These are phyloP conservation scores for Coprinopsis marcescibilis DNA, from an alignment of 768 basidiomycete genomes.

Conservation along the genomic window DNA sequence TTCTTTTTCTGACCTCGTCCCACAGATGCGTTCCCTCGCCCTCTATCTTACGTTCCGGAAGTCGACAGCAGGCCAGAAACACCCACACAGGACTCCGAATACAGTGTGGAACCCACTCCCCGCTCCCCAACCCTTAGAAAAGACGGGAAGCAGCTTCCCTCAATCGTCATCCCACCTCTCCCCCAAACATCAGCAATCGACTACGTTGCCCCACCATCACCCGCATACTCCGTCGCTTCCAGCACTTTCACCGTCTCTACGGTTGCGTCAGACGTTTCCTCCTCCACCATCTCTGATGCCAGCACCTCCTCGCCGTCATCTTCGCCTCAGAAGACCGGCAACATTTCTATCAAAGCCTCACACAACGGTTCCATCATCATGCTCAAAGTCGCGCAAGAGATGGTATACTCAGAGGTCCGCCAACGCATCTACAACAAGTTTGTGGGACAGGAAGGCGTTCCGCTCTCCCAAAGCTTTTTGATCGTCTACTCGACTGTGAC, in stretches of 20 bases:
- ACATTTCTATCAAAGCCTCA: conserved; percentile 59
- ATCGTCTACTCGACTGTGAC: conserved; percentile 45
- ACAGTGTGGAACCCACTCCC: conserved; percentile 6
- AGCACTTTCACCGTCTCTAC: conserved; percentile 15
- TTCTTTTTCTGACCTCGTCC: conserved; percentile 7
- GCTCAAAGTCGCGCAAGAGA: conserved; percentile 46
- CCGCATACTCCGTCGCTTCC: conserved; percentile 23
- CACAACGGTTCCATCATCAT: conserved; percentile 58
- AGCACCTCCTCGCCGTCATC: neutral
- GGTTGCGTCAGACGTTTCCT: neutral
- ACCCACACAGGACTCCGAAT: conserved; percentile 15
- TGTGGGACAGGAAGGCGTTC: conserved; percentile 50
- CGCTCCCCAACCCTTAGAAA: conserved; percentile 9
- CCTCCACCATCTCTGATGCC: neutral
- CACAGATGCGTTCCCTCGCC: conserved; percentile 38
- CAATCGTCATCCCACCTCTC: conserved; percentile 11
- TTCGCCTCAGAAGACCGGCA: conserved; percentile 10
- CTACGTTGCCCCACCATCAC: conserved; percentile 31
- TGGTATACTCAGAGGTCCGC: conserved; percentile 48
- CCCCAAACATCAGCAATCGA: conserved; percentile 17
- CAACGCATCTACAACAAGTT: conserved; percentile 61
- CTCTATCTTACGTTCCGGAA: conserved; percentile 29
- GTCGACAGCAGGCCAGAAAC: conserved; percentile 23
- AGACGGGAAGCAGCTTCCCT: neutral
- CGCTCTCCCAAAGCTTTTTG: conserved; percentile 49